These are phyloP conservation scores for Paracoccidioides brasiliensis DNA, from an alignment of 2,329 filamentous ascomycete species.

Conservation along the genomic window DNA sequence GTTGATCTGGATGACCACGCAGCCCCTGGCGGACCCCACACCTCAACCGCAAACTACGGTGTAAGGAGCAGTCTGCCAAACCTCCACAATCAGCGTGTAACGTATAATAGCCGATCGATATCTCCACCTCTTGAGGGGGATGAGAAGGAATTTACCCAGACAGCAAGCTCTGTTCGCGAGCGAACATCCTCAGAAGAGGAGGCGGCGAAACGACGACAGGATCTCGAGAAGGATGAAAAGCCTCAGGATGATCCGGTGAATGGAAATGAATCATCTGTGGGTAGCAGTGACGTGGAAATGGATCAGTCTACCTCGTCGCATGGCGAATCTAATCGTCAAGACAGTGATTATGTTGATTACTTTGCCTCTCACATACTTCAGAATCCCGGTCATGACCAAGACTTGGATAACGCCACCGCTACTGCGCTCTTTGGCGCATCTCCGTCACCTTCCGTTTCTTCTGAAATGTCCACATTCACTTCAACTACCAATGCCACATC, in stretches of 20 bases:
- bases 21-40: constrained; percentile 4
- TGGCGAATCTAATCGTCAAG: constrained; percentile 12
- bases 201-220: neutral
- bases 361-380: constrained; percentile 3
- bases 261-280: neutral
- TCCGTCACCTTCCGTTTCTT: constrained; percentile 30
- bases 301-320: constrained; percentile 12
- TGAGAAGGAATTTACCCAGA: constrained; percentile 72
- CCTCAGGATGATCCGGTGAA: neutral
- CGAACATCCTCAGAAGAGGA: constrained; percentile 32
- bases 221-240: constrained; percentile 19
- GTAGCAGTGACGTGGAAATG: constrained; percentile 14
- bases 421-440: constrained; percentile 29
- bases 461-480: constrained; percentile 29
- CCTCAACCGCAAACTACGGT: neutral
- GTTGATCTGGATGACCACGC: constrained; percentile 18
- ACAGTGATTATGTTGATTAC: constrained; percentile 7
- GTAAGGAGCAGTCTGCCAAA: constrained; percentile 19
- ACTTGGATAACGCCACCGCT: constrained; percentile 23
- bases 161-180: constrained; percentile 67
- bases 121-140: constrained; percentile 13
- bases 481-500: constrained; percentile 28
- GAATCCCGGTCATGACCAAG: constrained; percentile 17
- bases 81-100: constrained; percentile 44
- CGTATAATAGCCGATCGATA: constrained; percentile 44